These are phyloP conservation scores for Gaeumannomyces tritici DNA, from an alignment of 2,329 filamentous ascomycete genomes.

Conservation along the genomic window DNA sequence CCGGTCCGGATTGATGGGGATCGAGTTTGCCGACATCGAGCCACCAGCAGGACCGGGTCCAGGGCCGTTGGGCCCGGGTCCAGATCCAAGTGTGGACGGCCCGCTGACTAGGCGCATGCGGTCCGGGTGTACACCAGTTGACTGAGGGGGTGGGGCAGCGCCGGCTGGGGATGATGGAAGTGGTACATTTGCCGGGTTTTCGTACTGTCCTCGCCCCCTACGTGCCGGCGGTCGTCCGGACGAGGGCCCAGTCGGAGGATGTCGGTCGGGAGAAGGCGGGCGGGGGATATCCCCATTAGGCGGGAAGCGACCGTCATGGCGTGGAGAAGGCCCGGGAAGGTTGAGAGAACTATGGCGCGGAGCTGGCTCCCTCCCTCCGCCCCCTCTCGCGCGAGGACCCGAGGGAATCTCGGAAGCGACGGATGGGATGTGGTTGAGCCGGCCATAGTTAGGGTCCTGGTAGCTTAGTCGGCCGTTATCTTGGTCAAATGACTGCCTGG, in stretches of 20 bases:
- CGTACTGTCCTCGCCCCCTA: conserved; percentile 23
- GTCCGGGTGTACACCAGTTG: conserved; percentile 27
- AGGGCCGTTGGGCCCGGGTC: conserved; percentile 7
- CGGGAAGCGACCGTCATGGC: conserved; percentile 32
- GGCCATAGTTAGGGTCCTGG: conserved; percentile 54
- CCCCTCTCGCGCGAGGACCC: conserved; percentile 40
- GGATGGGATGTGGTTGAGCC: conserved; percentile 43
- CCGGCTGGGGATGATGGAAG: conserved; percentile 11
- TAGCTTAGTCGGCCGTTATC: conserved; percentile 41
- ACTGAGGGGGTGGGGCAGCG: conserved; percentile 7
- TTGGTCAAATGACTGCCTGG: conserved; percentile 28
- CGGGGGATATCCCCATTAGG: conserved; percentile 26
- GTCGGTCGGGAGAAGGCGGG: conserved; percentile 36
- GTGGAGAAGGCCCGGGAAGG: conserved; percentile 26
- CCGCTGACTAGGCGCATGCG: conserved; percentile 28
- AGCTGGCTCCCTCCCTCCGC: conserved; percentile 17
- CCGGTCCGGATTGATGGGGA: conserved; percentile 29
- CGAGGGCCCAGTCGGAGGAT: conserved; percentile 43
- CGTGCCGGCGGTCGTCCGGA: conserved; percentile 25
- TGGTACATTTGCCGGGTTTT: conserved; percentile 12
- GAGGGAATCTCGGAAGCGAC: conserved; percentile 35
- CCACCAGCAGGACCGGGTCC: conserved; percentile 11
- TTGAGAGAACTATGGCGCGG: conserved; percentile 18
- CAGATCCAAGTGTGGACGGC: conserved; percentile 4
- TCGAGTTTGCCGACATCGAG: conserved; percentile 28